These are phyloP conservation scores for Metschnikowia sp. DNA, from an alignment of 805 yeast genomes.

Conservation along the genomic window DNA sequence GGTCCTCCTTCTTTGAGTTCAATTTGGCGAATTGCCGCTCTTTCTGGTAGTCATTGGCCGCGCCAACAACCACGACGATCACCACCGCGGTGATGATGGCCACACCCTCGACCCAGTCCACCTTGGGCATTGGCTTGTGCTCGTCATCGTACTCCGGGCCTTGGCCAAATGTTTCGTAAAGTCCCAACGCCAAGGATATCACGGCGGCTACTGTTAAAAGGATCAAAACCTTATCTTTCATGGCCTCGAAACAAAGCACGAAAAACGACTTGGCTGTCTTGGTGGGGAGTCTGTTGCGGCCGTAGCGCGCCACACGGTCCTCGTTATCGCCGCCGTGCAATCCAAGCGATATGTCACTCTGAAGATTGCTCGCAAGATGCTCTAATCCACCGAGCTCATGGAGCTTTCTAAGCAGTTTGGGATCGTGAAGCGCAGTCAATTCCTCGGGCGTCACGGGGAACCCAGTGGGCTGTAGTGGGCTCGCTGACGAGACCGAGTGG, in stretches of 20 bases:
- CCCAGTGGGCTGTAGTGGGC: slow-evolving; percentile 16
- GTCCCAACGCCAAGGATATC: slow-evolving; percentile 83
- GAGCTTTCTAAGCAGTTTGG: slow-evolving; percentile 50
- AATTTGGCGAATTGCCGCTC: slow-evolving; percentile 88
- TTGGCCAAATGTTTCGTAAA: slow-evolving; percentile 88
- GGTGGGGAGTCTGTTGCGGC: slow-evolving; percentile 70
- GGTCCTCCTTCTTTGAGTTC: slow-evolving; percentile 83
- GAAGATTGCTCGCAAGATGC: slow-evolving; percentile 27
- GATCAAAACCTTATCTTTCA: slow-evolving; percentile 87
- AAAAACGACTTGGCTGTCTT: slow-evolving; percentile 67
- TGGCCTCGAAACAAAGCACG: slow-evolving; percentile 70
- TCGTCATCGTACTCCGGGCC: slow-evolving; percentile 74
- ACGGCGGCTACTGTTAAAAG: slow-evolving; percentile 82
- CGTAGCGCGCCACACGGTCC: slow-evolving; percentile 53
- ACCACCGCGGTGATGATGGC: slow-evolving; percentile 90
- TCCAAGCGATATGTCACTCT: slow-evolving; percentile 41
- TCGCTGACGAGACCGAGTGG: slow-evolving; percentile 15
- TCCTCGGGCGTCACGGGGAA: slow-evolving; percentile 23
- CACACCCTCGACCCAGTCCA: slow-evolving; percentile 99
- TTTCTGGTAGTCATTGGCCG: slow-evolving; percentile 94
- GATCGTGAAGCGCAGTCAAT: slow-evolving; percentile 55
- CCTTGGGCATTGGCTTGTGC: slow-evolving; percentile 73
- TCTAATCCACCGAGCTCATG: slow-evolving; percentile 45
- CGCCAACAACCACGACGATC: slow-evolving; percentile 90
- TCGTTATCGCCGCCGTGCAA: slow-evolving; percentile 30